These are phyloP conservation scores for Chrysanthemum makinoi DNA, from an alignment of 129 eudicot species.

Conservation along the genomic window DNA sequence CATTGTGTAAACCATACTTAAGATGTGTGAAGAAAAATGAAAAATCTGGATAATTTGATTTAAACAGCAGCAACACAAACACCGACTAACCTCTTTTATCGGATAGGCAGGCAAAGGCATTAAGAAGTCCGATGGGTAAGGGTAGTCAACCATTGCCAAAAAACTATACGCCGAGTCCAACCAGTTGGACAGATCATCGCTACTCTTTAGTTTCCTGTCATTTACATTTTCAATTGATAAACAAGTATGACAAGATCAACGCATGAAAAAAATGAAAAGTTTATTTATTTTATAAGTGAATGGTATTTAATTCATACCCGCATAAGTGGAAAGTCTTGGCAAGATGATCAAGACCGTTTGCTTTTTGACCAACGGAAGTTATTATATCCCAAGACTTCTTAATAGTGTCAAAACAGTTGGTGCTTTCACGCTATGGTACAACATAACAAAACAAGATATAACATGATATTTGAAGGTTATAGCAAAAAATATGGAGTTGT, in stretches of 20 bases:
- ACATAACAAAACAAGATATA: neutral
- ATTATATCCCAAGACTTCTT: slow-evolving; percentile 78
- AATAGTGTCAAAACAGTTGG: slow-evolving; percentile 78
- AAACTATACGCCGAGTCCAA: slow-evolving; percentile 74
- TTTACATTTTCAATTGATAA: slow-evolving; percentile 7
- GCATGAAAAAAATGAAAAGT: neutral
- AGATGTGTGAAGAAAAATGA: neutral
- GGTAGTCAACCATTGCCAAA: slow-evolving; percentile 89
- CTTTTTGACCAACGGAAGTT: slow-evolving; percentile 41
- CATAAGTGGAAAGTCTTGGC: slow-evolving; percentile 69
- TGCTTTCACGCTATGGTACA: slow-evolving; percentile 67
- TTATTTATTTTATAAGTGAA: neutral
- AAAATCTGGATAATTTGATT: neutral
- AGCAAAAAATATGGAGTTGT: neutral
- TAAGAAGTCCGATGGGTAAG: slow-evolving; percentile 69
- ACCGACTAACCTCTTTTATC: slow-evolving; percentile 67
- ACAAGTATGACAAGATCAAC: neutral
- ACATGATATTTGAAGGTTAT: neutral
- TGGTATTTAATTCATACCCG: slow-evolving; percentile 34
- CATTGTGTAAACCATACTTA: neutral
- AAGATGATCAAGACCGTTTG: slow-evolving; percentile 56
- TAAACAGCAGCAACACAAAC: neutral
- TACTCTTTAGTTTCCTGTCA: slow-evolving; percentile 62
- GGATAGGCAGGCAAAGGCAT: slow-evolving; percentile 95
- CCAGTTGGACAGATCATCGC: slow-evolving; percentile 61